Conservation (phyloP, 1,139 yeast genomes). For the Nakaseomyces delphensis region DNA sequence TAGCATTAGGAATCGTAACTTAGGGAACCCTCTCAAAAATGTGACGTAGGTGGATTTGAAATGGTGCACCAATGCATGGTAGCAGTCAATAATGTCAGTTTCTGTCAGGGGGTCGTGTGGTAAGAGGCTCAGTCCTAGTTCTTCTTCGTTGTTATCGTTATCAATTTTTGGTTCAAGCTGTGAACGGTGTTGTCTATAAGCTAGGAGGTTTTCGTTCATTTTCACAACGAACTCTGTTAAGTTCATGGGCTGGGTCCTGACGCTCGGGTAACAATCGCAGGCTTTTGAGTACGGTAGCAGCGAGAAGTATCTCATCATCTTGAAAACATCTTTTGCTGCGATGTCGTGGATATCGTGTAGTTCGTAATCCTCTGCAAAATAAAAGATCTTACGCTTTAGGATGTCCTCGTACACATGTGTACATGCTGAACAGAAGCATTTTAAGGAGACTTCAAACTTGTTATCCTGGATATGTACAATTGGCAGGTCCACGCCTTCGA, state of each 20-base stretch:
- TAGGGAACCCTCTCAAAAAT: conserved; percentile 30
- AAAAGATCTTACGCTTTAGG: conserved; percentile 28
- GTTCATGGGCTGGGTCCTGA: conserved; percentile 35
- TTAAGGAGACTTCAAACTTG: conserved; percentile 28
- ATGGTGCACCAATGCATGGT: conserved; percentile 35
- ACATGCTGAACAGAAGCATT: conserved; percentile 31
- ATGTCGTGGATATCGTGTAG: conserved; percentile 28
- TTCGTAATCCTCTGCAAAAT: conserved; percentile 26
- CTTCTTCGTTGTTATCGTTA: conserved; percentile 12
- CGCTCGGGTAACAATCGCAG: conserved; percentile 36
- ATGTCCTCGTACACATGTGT: conserved; percentile 27
- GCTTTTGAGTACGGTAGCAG: conserved; percentile 37
- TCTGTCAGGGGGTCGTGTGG: conserved; percentile 29
- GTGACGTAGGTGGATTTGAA: conserved; percentile 32
- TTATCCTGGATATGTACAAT: conserved; percentile 25
- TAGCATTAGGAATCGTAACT: conserved; percentile 33
- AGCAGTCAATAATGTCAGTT: conserved; percentile 30
- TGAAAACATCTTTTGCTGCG: conserved; percentile 32
- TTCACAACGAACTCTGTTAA: conserved; percentile 29
- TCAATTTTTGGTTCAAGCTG: conserved; percentile 14
- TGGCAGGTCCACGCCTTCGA: conserved; percentile 32
- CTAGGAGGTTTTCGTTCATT: conserved; percentile 26
- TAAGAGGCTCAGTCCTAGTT: conserved; percentile 13
- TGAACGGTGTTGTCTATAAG: conserved; percentile 22
- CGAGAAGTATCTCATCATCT: conserved; percentile 31